These are phyloP conservation scores for Carex kokanica DNA, from an alignment of 176 grass and related monocot genomes.

Conservation along the genomic window DNA sequence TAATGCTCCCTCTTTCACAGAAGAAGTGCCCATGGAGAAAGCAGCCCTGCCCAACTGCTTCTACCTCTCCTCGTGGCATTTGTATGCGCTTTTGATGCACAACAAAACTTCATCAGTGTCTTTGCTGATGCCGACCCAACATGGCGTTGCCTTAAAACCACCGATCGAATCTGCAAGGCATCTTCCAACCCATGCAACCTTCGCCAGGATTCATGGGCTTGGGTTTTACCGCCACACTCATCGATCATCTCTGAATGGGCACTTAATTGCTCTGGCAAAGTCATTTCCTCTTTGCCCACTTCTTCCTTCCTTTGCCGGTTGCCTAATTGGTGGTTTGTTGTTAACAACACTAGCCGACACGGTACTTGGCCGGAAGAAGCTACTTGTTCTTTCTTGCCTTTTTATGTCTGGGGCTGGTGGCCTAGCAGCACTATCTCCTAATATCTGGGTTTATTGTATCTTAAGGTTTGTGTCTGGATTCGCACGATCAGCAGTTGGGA, in stretches of 20 bases:
- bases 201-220: constrained; percentile 40
- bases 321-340: constrained; percentile 61
- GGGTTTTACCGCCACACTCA: constrained; percentile 36
- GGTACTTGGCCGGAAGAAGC: constrained; percentile 55
- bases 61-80: constrained; percentile 54
- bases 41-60: constrained; percentile 33
- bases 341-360: constrained; percentile 73
- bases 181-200: constrained; percentile 44
- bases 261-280: constrained; percentile 56
- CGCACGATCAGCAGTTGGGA: constrained; percentile 49
- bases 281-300: constrained; percentile 55
- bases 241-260: constrained; percentile 67
- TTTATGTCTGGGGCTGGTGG: constrained; percentile 49
- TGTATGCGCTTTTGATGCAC: constrained; percentile 75
- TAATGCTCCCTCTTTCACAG: not conserved
- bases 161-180: constrained; percentile 19
- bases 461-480: constrained; percentile 64
- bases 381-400: constrained; percentile 44
- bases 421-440: constrained; percentile 53
- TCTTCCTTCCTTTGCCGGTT: constrained; percentile 71
- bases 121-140: constrained; percentile 68
- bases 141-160: constrained; percentile 55
- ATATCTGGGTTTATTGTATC: constrained; percentile 68
- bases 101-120: constrained; percentile 80
- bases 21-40: not conserved